A percentile compares a stretch with the other conserved stretches of the same genome.
Conservation (phyloP, 2,329 filamentous ascomycete genomes). For the Cordyceps tenuipes region DNA sequence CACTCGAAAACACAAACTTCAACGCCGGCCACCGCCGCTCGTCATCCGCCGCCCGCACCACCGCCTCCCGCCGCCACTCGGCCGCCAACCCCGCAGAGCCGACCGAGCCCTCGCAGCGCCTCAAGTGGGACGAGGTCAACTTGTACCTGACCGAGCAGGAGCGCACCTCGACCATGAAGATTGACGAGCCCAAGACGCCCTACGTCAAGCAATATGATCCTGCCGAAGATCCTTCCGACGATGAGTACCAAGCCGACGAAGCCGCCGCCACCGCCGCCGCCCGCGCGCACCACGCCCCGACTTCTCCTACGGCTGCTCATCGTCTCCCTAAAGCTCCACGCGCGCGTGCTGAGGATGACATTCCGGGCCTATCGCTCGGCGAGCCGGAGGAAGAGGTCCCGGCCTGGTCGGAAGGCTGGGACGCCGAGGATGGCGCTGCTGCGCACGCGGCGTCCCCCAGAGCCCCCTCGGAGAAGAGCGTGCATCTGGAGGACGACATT, state of each 20-base stretch:
- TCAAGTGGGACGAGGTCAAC: conserved; percentile 99
- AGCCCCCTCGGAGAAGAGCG: conserved; percentile 52
- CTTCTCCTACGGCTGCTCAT: conserved; percentile 22
- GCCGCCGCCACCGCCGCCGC: conserved; percentile 15
- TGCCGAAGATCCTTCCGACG: conserved; percentile 75
- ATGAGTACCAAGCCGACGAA: conserved; percentile 46
- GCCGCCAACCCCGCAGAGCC: conserved; percentile 36
- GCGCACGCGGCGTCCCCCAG: conserved; percentile 24
- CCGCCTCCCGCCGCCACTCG: conserved; percentile 65
- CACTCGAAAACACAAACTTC: conserved; percentile 85
- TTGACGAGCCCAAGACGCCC: conserved; percentile 95
- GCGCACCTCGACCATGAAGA: conserved; percentile 95
- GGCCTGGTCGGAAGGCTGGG: conserved; percentile 3
- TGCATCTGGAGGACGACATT: conserved; percentile 65
- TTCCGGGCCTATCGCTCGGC: conserved; percentile 83
- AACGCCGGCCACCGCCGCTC: conserved; percentile 88
- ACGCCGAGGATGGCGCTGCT: background rate
- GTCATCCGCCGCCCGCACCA: conserved; percentile 56
- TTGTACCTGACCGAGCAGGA: conserved; percentile 96
- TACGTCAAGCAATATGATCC: conserved; percentile 91
- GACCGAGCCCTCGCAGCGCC: conserved; percentile 54
- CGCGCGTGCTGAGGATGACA: conserved; percentile 58
- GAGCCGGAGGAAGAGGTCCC: conserved; percentile 74
- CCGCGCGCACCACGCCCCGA: background rate
- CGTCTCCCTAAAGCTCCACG: conserved; percentile 24